Conservation (phyloP, 208 protist species). For the Entamoeba moshkovskii region DNA sequence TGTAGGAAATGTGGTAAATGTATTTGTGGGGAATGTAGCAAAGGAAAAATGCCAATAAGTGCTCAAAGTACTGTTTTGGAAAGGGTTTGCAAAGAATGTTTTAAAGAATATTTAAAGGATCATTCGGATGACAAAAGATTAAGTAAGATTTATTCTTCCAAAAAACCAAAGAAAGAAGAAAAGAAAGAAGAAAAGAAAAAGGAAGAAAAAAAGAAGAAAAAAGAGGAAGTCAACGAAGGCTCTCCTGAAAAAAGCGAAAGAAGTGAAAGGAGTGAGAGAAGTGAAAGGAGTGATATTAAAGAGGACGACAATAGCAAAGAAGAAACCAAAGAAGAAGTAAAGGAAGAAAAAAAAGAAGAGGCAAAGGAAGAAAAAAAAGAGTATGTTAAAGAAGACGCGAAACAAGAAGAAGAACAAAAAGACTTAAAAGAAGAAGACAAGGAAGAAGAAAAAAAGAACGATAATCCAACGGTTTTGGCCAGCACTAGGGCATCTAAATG, state of each 20-base stretch:
- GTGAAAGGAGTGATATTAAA: conserved; percentile 10
- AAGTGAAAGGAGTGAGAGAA: neutral
- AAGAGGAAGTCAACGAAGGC: no score
- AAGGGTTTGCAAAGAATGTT: neutral
- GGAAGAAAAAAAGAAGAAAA: conserved; percentile 16
- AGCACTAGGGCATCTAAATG: no score
- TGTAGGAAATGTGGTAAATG: conserved; percentile 29
- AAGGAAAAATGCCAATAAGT: neutral
- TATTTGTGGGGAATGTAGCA: conserved; percentile 20
- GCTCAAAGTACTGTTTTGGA: neutral
- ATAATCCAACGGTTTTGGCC: neutral
- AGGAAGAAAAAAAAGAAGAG: conserved; percentile 17
- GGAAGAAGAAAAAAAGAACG: neutral
- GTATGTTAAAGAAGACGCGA: neutral
- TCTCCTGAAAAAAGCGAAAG: neutral
- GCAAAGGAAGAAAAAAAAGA: conserved; percentile 22
- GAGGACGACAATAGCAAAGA: neutral
- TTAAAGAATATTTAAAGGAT: neutral
- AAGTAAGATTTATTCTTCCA: neutral
- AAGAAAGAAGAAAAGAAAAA: conserved; percentile 8
- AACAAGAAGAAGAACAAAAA: conserved; percentile 17
- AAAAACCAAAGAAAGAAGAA: conserved; percentile 20
- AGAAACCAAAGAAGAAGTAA: conserved; percentile 9
- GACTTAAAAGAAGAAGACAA: neutral
- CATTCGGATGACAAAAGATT: neutral